These are phyloP conservation scores for Cutaneotrichosporon curvatum DNA, from an alignment of 1,284 basidiomycete genomes.

Conservation along the genomic window DNA sequence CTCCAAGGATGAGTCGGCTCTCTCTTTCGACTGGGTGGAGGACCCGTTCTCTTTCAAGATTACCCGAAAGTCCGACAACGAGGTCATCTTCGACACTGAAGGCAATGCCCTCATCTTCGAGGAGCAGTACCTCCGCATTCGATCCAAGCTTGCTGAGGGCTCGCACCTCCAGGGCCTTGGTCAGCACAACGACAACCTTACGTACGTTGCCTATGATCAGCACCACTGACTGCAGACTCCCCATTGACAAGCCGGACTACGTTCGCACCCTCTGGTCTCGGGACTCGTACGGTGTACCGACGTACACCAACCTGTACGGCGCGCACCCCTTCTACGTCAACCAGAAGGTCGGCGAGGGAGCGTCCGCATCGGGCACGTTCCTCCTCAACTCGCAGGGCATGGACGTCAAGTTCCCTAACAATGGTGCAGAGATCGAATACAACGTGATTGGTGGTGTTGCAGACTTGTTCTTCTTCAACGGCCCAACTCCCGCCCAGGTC, in stretches of 20 bases:
- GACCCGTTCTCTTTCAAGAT: constrained; percentile 73
- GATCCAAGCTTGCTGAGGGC: constrained; percentile 33
- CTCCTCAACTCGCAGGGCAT: constrained; percentile 33
- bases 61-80: constrained; percentile 52
- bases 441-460: constrained; percentile 27
- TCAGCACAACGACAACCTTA: constrained; percentile 45
- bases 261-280: constrained; percentile 29
- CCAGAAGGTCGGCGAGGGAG: constrained; percentile 6
- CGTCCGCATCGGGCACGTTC: constrained; percentile 46
- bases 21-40: constrained; percentile 58
- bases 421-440: constrained; percentile 24
- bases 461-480: constrained; percentile 27
- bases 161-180: constrained; percentile 73
- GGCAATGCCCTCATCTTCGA: constrained; percentile 64
- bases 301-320: constrained; percentile 31
- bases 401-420: constrained; percentile 24
- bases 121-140: constrained; percentile 66
- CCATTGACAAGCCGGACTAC: constrained; percentile 48
- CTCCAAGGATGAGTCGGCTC: constrained; percentile 26
- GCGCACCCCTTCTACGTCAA: constrained; percentile 27
- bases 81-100: constrained; percentile 62
- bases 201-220: too few species aligned
- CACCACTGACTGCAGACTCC: too few species aligned
- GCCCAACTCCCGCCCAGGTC: constrained; percentile 12
- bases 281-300: constrained; percentile 13